Conservation (phyloP, 371 early-diverging fungal genomes). For the Mucor ambiguus region DNA sequence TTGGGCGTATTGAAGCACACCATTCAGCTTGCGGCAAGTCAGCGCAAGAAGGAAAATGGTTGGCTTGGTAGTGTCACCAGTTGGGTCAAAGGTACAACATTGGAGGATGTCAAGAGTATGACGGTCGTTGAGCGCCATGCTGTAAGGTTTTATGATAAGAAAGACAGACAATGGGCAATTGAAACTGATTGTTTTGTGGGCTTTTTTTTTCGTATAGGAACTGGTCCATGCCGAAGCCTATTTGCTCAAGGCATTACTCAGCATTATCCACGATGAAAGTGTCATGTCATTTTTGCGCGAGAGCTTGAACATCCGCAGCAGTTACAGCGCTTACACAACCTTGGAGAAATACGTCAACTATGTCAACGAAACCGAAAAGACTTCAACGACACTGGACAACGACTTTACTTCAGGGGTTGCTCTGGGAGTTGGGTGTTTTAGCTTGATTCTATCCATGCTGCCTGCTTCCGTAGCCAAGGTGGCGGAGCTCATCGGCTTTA, state of each 20-base stretch:
- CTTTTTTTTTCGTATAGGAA: conserved; percentile 60
- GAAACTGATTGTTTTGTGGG: not conserved
- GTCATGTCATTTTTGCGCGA: conserved; percentile 73
- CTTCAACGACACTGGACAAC: conserved; percentile 52
- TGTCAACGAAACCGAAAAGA: conserved; percentile 15
- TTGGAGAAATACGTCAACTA: conserved; percentile 59
- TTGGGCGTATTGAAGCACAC: conserved; percentile 61
- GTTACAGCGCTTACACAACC: conserved; percentile 64
- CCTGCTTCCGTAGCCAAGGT: conserved; percentile 54
- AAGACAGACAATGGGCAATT: not conserved
- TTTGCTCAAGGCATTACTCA: conserved; percentile 68
- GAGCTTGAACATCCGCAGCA: conserved; percentile 70
- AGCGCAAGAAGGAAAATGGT: conserved; percentile 51
- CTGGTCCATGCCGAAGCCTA: conserved; percentile 74
- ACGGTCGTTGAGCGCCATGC: conserved; percentile 70
- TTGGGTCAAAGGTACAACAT: conserved; percentile 40
- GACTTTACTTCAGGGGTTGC: conserved; percentile 77
- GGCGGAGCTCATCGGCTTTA: conserved; percentile 75
- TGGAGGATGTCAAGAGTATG: conserved; percentile 61
- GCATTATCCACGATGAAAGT: conserved; percentile 70
- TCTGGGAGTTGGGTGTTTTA: conserved; percentile 67
- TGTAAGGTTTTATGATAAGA: conserved; percentile 24
- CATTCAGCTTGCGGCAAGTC: conserved; percentile 50
- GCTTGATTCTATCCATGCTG: conserved; percentile 52
- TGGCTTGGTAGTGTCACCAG: conserved; percentile 41